These are phyloP conservation scores for Castanopsis chinensis DNA, from an alignment of 306 rosid species.

Conservation along the genomic window DNA sequence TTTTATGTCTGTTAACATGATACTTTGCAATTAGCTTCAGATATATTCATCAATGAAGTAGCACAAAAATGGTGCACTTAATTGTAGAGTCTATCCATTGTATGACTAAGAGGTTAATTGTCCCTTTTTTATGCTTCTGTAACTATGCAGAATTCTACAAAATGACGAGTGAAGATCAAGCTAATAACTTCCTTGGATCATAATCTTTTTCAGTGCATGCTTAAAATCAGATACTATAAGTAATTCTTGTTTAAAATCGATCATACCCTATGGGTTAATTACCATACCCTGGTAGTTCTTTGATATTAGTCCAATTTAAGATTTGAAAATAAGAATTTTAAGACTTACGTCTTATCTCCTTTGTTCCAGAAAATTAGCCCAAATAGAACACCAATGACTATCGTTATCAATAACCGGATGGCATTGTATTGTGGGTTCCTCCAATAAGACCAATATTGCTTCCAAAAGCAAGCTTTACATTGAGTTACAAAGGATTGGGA, in stretches of 20 bases:
- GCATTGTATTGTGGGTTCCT: constrained; percentile 47
- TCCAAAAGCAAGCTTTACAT: constrained; percentile 47
- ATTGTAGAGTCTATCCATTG: too few species aligned
- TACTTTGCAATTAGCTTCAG: not conserved
- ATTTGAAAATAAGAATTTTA: constrained; percentile 1
- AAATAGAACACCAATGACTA: constrained; percentile 34
- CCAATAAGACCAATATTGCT: constrained; percentile 52
- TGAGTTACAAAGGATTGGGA: constrained; percentile 42
- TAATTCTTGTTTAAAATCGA: too few species aligned
- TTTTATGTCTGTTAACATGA: not conserved
- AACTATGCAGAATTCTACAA: not conserved
- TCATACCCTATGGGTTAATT: too few species aligned
- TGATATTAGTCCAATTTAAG: not conserved
- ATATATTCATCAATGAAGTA: not conserved
- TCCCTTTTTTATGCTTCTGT: not conserved
- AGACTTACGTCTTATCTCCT: constrained; percentile 36
- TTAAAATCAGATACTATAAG: too few species aligned
- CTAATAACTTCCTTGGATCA: too few species aligned
- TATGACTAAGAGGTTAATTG: too few species aligned
- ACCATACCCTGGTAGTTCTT: not conserved
- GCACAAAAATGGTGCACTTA: not conserved
- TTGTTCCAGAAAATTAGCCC: constrained; percentile 45
- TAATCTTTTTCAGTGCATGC: too few species aligned
- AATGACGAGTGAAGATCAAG: too few species aligned
- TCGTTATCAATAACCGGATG: constrained; percentile 32